These are phyloP conservation scores for Hymenoscyphus linearis DNA, from an alignment of 2,329 filamentous ascomycete genomes.

Conservation along the genomic window DNA sequence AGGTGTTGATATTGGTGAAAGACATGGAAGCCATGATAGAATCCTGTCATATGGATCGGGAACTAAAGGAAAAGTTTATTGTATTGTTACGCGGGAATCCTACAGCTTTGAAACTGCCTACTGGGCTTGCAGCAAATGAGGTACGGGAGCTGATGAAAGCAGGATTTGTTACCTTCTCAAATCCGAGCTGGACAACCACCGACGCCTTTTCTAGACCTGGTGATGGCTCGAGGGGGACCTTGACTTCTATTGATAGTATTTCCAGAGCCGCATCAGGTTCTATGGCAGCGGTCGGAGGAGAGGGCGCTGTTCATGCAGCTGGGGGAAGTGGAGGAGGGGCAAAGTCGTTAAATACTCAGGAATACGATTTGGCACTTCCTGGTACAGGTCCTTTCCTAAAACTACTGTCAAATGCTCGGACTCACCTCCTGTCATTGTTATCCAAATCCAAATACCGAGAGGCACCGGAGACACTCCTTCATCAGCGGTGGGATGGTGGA, in stretches of 20 bases:
- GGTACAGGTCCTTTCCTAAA: slow-evolving; percentile 63
- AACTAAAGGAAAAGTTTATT: slow-evolving; percentile 47
- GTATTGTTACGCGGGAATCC: slow-evolving; percentile 47
- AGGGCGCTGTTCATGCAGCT: slow-evolving; percentile 57
- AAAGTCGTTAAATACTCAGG: slow-evolving; percentile 19
- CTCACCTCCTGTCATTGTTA: slow-evolving; percentile 56
- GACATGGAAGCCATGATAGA: slow-evolving; percentile 49
- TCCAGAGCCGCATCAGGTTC: slow-evolving; percentile 63
- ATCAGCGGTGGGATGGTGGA: slow-evolving; percentile 68
- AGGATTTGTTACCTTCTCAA: slow-evolving; percentile 59
- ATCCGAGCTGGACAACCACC: slow-evolving; percentile 34
- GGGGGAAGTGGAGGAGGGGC: slow-evolving; percentile 45
- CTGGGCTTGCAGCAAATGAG: slow-evolving; percentile 40
- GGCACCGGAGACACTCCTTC: slow-evolving; percentile 54
- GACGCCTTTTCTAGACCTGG: slow-evolving; percentile 39
- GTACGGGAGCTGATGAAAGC: slow-evolving; percentile 55
- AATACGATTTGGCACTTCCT: slow-evolving; percentile 57
- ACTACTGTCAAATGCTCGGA: slow-evolving; percentile 54
- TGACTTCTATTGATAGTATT: slow-evolving; percentile 57
- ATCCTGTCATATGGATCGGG: slow-evolving; percentile 35
- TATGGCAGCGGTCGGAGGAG: slow-evolving; percentile 62
- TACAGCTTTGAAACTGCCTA: slow-evolving; percentile 38
- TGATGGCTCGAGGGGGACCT: slow-evolving; percentile 39
- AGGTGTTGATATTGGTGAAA: slow-evolving; percentile 55
- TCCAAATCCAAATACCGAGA: slow-evolving; percentile 56